Evolutionary conservation across 2,329 filamentous ascomycete genomes (phyloP), one percentile per base, ranked within the genome.

Genomic region (Tolypocladium endophyticum): DNA sequence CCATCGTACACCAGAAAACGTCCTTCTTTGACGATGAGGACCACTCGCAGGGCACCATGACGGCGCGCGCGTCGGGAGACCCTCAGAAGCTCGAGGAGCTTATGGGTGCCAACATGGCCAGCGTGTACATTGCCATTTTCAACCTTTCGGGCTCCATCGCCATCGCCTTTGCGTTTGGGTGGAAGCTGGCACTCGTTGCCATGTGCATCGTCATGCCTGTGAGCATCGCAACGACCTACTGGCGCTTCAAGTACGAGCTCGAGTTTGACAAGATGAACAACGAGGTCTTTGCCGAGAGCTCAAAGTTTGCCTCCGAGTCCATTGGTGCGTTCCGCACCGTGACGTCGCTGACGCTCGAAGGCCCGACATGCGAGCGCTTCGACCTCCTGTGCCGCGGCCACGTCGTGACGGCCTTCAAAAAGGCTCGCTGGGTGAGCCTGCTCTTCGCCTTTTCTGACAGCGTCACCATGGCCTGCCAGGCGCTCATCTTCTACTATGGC

Each of bases 241-340:
- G 76, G 70, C 77, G 81, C 1, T 72, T 84, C 64, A 77, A 74
- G 62, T 83, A 82, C 64, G 86, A 88, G 69, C 70, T 85, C n/a
- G 76, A 86, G 62, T 89, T 90, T 61, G 86, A 88, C 62, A 79
- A 82, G 65, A 82, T 88, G 78, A 88, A 88, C 64, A 80, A 82
- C 1, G 79, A 79, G 14, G 85, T 90, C 0, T 91, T 90, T 64
- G 79, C 82, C 20, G 83, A 87, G 64, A 90, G 86, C 66, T 89
- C 88, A 25, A 84, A 88, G 65, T 90, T 91, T 65, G 88, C 87
- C 0, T 83, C 87, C 1, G 89, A 92, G 69, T 83, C 87, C 4
- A 88, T 92, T 47, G 81, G 85, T 1, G 88, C 88, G 0, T 89
- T 90, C 70, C 80, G 88, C 12, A 92, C 89, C 0, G 88, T 92